These are phyloP conservation scores for Talaromyces pinophilus DNA, from an alignment of 2,329 filamentous ascomycete species.

Conservation along the genomic window DNA sequence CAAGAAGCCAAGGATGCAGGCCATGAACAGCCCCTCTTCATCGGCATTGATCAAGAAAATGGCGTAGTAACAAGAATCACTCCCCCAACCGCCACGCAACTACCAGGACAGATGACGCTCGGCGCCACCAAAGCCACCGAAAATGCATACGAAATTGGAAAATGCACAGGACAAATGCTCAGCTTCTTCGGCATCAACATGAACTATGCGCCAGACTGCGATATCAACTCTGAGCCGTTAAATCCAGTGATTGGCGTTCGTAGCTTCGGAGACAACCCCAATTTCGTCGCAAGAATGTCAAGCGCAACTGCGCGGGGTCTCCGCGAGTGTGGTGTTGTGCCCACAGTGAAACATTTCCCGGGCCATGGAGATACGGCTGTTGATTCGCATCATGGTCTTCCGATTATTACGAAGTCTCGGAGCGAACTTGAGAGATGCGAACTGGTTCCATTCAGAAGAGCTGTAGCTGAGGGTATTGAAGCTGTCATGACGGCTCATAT, in stretches of 20 bases:
- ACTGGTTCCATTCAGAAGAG: constrained; percentile 48
- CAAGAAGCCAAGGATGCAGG: constrained; percentile 42
- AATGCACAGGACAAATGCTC: constrained; percentile 43
- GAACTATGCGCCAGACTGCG: constrained; percentile 50
- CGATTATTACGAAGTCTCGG: constrained; percentile 42
- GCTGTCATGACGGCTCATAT: constrained; percentile 51
- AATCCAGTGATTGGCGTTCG: constrained; percentile 50
- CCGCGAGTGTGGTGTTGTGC: constrained; percentile 41
- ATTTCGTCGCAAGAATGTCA: constrained; percentile 45
- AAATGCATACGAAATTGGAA: constrained; percentile 40
- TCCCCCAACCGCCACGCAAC: constrained; percentile 42
- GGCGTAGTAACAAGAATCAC: constrained; percentile 47
- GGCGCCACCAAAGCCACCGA: constrained; percentile 43
- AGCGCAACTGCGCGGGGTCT: constrained; percentile 43
- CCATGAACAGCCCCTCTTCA: constrained; percentile 45
- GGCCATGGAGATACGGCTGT: constrained; percentile 49
- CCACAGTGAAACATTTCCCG: constrained; percentile 51
- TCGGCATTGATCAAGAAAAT: constrained; percentile 51
- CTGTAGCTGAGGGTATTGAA: constrained; percentile 45
- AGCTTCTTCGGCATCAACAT: constrained; percentile 47
- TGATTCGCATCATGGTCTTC: constrained; percentile 48
- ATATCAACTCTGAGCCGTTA: constrained; percentile 48
- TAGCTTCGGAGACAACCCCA: constrained; percentile 46
- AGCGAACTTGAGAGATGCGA: constrained; percentile 45
- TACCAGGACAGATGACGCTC: constrained; percentile 49